These are phyloP conservation scores for Phytomonas francai DNA, from an alignment of 208 protist species.

Conservation along the genomic window DNA sequence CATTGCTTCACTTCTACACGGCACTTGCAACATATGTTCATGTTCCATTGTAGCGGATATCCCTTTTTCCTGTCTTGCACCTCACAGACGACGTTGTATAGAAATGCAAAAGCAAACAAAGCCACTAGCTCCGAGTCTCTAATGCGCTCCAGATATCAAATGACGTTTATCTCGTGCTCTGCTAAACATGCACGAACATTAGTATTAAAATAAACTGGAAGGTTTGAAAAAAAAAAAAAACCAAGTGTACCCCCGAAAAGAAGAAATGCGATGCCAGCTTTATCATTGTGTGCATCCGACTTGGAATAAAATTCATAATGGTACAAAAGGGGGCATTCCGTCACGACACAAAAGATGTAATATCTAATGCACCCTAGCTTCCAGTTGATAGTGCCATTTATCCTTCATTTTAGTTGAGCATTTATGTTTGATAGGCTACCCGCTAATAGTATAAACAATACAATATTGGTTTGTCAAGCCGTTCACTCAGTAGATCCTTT, in stretches of 20 bases:
- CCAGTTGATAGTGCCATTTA: neutral
- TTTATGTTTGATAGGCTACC: neutral
- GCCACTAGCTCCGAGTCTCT: neutral
- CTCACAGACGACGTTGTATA: neutral
- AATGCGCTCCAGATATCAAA: neutral
- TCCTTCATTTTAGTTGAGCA: neutral
- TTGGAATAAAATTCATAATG: neutral
- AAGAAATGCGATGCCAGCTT: neutral
- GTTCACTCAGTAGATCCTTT: neutral
- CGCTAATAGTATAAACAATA: neutral
- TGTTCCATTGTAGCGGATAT: neutral
- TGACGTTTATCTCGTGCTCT: neutral
- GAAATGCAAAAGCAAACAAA: neutral
- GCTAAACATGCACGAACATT: neutral
- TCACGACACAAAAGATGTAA: neutral
- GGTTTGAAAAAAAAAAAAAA: neutral
- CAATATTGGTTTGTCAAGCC: neutral
- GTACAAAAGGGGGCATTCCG: neutral
- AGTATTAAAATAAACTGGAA: neutral
- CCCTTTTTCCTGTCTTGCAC: neutral
- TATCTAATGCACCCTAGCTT: neutral
- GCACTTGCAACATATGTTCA: neutral
- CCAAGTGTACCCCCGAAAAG: neutral
- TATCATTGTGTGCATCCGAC: neutral
- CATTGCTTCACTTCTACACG: neutral